Percentiles rank a stretch among this genome's conserved stretches.
Conservation (phyloP, 2,329 filamentous ascomycete species). For the Arthroderma uncinatum region DNA sequence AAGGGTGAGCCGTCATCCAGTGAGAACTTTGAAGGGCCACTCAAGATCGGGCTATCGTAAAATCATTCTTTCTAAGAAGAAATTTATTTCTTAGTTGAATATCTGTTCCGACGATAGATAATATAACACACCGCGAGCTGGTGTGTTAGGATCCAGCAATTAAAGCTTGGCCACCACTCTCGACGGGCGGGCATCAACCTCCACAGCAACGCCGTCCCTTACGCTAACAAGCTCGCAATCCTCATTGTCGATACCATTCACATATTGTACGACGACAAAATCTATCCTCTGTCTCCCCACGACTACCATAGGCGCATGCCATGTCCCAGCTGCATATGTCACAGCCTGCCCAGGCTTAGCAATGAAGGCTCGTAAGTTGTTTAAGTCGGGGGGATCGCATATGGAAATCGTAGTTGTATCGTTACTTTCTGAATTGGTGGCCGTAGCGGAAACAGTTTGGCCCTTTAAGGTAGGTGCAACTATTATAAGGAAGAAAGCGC, state of each 20-base stretch:
- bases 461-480: conserved; percentile 65
- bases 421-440: conserved; percentile 6
- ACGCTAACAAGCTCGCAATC: conserved; percentile 72
- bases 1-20: no score
- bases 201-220: conserved; percentile 21
- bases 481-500: conserved; percentile 61
- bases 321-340: conserved; percentile 83
- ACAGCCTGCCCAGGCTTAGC: conserved; percentile 70
- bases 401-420: conserved; percentile 26
- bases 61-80: no score
- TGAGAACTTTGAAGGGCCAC: no score
- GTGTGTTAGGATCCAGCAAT: background rate
- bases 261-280: conserved; percentile 83
- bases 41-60: no score
- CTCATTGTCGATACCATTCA: conserved; percentile 68
- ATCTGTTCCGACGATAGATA: background rate
- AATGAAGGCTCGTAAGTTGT: conserved; percentile 62
- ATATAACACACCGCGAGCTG: no score
- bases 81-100: no score
- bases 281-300: conserved; percentile 61
- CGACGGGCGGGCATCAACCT: background rate
- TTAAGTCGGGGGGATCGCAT: conserved; percentile 56
- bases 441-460: conserved; percentile 26
- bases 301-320: conserved; percentile 94
- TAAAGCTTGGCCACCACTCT: background rate